These are phyloP conservation scores for Lachancea cidri DNA, from an alignment of 805 yeast species.

Conservation along the genomic window DNA sequence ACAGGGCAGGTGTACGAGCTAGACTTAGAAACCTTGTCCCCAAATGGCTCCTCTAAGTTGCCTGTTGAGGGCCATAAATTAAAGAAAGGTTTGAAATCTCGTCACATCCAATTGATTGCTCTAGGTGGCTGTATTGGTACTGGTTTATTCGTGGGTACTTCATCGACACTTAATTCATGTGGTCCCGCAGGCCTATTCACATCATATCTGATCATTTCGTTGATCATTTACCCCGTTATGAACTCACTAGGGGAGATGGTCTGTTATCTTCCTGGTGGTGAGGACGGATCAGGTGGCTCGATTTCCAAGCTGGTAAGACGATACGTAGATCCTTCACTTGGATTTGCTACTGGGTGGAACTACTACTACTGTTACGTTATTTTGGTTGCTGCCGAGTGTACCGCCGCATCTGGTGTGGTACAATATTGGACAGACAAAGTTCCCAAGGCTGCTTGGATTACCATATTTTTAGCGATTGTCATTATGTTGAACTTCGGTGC, in stretches of 20 bases:
- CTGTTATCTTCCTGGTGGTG: constrained; percentile 46
- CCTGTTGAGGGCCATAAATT: constrained; percentile 1
- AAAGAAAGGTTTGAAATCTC: constrained; percentile 46
- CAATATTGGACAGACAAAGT: constrained; percentile 53
- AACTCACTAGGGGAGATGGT: constrained; percentile 64
- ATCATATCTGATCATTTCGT: constrained; percentile 58
- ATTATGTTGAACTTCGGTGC: constrained; percentile 46
- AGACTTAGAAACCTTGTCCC: constrained; percentile 7
- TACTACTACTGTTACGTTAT: constrained; percentile 46
- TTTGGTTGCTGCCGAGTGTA: constrained; percentile 53
- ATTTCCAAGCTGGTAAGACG: constrained; percentile 54
- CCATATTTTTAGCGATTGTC: constrained; percentile 46
- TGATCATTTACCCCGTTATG: constrained; percentile 62
- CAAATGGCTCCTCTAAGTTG: not conserved
- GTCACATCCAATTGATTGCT: constrained; percentile 77
- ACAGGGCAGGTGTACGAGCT: constrained; percentile 11
- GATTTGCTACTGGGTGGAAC: constrained; percentile 59
- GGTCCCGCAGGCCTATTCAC: constrained; percentile 69
- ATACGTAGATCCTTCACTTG: constrained; percentile 54
- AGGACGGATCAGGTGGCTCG: constrained; percentile 40
- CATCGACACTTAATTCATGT: constrained; percentile 53
- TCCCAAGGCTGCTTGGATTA: constrained; percentile 57
- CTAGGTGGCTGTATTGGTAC: constrained; percentile 76
- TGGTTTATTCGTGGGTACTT: constrained; percentile 55
- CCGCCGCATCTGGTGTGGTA: constrained; percentile 59